Base-by-base conservation (phyloP, 1,284 basidiomycete species). In the Earliella scabrosa region DNA sequence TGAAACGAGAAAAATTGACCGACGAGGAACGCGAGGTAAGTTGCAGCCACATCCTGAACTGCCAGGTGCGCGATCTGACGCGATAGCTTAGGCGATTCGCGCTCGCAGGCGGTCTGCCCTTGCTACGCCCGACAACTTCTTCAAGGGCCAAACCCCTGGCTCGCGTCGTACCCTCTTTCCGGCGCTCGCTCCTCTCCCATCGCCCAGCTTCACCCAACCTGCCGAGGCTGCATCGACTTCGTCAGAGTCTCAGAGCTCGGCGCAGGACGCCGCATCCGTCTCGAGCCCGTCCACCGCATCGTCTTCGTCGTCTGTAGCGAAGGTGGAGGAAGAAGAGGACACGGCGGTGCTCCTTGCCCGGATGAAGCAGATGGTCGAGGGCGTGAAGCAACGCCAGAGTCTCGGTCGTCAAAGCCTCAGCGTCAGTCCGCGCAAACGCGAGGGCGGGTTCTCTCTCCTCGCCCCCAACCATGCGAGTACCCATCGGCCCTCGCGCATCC, bases 361-460 rank as follows among this genome's bases (percentile, higher is more conserved):
- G 60, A 86, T 86, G 82, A 82, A 80, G 63, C 77, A 82, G 63
- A 86, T 83, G 29, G 82, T 86, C 11, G 83, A 84, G 59, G 79
- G 75, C 26, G 82, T 85, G 73, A 84, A 83, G 72, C 74, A 80
- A 54, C 70, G 83, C 48, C 73, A 79, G 63, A 84, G 83, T 62
- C 66, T 74, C 49, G 66, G 63, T n/a, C 53, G 49, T 5, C 51
- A 47, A 54, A 56, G 58, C 44, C 50, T 56, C 39, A 62, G 59
- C 43, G 40, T 61, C 14, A 68, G 63, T 39, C 69, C 66, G 43
- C 54, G 59, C 35, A 67, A 68, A 57, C 58, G 61, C 14, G 59
- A 56, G 21, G 61, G 65, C 26, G 61, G 61, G 9, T 73, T 73
- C 58, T 73, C 71, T 2, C 56, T 73, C 35, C 64, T 73, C 13